Evolutionary conservation across 2,329 filamentous ascomycete genomes (phyloP).

Genomic region (Phyllachora maydis): DNA sequence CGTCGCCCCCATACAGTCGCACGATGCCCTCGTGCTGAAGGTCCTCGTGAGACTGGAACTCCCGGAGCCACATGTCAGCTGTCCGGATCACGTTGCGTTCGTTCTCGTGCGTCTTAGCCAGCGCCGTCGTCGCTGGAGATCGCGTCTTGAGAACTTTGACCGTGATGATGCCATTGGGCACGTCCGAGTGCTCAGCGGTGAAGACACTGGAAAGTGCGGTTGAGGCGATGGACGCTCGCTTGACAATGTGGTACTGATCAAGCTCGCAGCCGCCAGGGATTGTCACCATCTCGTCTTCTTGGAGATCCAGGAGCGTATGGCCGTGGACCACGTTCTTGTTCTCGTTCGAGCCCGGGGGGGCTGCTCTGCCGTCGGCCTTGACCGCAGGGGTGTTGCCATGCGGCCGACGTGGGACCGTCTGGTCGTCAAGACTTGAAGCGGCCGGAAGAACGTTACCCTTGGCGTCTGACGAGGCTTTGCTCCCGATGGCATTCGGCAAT

Average conservation of each 20-base stretch:
- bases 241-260: slow-evolving; percentile 32
- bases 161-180: slow-evolving; percentile 31
- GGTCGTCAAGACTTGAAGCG: too few species aligned
- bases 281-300: slow-evolving; percentile 24
- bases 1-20: slow-evolving; percentile 35
- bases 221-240: slow-evolving; percentile 32
- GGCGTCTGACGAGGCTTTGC: too few species aligned
- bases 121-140: slow-evolving; percentile 11
- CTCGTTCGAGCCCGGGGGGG: too few species aligned
- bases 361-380: too few species aligned
- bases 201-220: slow-evolving; percentile 34
- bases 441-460: slow-evolving; percentile 24
- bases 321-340: too few species aligned
- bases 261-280: slow-evolving; percentile 28
- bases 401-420: slow-evolving; percentile 21
- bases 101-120: slow-evolving; percentile 23
- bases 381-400: too few species aligned
- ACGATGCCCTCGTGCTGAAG: slow-evolving; percentile 36
- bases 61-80: slow-evolving; percentile 37
- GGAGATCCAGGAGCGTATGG: slow-evolving; percentile 29
- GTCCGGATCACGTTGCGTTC: slow-evolving; percentile 36
- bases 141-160: slow-evolving; percentile 40
- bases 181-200: slow-evolving; percentile 28
- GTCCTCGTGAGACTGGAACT: slow-evolving; percentile 32
- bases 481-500: slow-evolving; percentile 22